These are phyloP conservation scores for Hanseniaspora singularis DNA, from an alignment of 805 yeast genomes.

Conservation along the genomic window DNA sequence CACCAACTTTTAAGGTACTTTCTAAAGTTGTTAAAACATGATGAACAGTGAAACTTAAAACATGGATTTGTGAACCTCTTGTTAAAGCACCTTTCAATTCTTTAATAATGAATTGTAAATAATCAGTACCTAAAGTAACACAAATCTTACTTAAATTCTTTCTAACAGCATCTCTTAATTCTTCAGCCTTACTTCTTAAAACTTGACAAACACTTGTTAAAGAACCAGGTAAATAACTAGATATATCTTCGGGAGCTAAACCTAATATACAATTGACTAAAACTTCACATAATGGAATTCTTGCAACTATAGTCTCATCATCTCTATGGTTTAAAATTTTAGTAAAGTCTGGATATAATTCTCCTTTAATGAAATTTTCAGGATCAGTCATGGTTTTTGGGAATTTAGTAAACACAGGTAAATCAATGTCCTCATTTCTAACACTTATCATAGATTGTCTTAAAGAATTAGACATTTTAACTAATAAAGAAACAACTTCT, in stretches of 20 bases:
- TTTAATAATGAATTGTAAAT: conserved; percentile 59
- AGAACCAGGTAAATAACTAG: conserved; percentile 61
- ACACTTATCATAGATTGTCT: conserved; percentile 26
- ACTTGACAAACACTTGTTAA: conserved; percentile 82
- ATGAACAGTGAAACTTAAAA: conserved; percentile 79
- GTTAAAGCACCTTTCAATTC: conserved; percentile 70
- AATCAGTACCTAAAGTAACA: conserved; percentile 54
- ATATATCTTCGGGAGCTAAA: conserved; percentile 44
- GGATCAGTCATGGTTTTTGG: conserved; percentile 30
- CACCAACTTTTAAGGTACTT: conserved; percentile 46
- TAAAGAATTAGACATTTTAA: conserved; percentile 43
- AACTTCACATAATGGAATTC: conserved; percentile 76
- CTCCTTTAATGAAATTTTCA: conserved; percentile 40
- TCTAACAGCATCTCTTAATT: conserved; percentile 75
- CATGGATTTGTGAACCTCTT: conserved; percentile 88
- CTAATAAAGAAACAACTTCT: conserved; percentile 47
- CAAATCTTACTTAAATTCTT: conserved; percentile 59
- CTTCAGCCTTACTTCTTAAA: conserved; percentile 73
- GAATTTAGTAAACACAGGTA: conserved; percentile 26
- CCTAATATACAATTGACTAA: conserved; percentile 55
- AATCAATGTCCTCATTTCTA: conserved; percentile 19
- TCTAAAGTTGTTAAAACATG: conserved; percentile 47
- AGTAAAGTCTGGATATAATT: conserved; percentile 49
- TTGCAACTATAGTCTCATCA: conserved; percentile 61
- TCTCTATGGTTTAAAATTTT: conserved; percentile 51